A percentile compares a stretch with the other conserved stretches of the same genome.
These are phyloP conservation scores for Iris pallida DNA, from an alignment of 116 monocot genomes.

Conservation along the genomic window DNA sequence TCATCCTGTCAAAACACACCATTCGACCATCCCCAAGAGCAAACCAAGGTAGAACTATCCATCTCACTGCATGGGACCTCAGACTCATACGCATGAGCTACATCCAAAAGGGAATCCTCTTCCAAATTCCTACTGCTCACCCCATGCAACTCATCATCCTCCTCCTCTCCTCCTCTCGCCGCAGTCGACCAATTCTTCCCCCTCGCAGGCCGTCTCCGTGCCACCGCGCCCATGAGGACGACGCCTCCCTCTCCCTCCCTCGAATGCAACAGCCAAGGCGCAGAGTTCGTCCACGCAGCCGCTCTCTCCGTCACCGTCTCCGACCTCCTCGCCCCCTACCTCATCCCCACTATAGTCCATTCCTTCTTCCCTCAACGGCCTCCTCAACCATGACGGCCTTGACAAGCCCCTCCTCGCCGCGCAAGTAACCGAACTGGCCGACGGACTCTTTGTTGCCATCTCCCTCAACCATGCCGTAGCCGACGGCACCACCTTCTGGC, in stretches of 20 bases:
- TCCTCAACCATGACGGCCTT: neutral
- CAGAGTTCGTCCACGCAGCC: constrained; percentile 38
- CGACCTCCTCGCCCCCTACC: too few relatives aligned
- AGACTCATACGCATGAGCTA: neutral
- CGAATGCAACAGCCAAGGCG: constrained; percentile 34
- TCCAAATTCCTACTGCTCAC: too few relatives aligned
- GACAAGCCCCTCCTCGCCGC: neutral
- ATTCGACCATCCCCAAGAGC: constrained; percentile 1
- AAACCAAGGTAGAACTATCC: neutral
- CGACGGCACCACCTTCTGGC: neutral
- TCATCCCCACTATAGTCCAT: too few relatives aligned
- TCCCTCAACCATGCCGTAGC: neutral
- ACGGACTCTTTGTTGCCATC: neutral
- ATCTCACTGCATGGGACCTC: constrained; percentile 14
- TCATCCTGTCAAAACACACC: neutral
- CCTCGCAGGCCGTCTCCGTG: constrained; percentile 44
- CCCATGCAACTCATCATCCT: constrained; percentile 12
- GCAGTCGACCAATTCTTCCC: constrained; percentile 45
- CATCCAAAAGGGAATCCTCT: constrained; percentile 10
- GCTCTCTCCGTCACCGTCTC: neutral
- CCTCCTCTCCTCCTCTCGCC: constrained; percentile 19
- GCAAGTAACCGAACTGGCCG: neutral
- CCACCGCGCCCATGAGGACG: constrained; percentile 3
- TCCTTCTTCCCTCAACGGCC: too few relatives aligned
- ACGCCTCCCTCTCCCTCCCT: constrained; percentile 12